phyloP scores from a whole-genome alignment of 2,329 filamentous ascomycete genomes.

The Phialophora chinensis region DNA sequence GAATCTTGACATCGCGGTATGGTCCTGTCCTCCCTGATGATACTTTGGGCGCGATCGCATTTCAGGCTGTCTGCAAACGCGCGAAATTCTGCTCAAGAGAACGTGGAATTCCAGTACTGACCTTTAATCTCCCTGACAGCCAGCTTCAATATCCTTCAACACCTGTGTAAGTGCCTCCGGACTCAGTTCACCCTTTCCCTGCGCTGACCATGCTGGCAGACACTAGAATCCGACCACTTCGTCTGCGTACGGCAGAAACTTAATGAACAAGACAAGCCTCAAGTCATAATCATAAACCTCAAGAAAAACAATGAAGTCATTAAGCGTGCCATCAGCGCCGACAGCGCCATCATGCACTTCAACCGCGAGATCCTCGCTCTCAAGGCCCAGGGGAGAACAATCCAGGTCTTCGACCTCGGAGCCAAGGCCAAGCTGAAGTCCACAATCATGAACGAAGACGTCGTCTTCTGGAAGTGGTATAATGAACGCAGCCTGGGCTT shows the following conservation, averaged over 20 bases:
- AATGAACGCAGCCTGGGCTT: constrained; percentile 86
- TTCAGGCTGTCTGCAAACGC: constrained; percentile 14
- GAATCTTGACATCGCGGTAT: constrained; percentile 60
- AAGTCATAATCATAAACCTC: constrained; percentile 96
- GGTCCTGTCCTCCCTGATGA: constrained; percentile 42
- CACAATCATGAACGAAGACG: constrained; percentile 93
- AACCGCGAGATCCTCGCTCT: constrained; percentile 93
- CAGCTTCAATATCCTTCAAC: constrained; percentile 80
- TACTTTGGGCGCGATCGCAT: constrained; percentile 35
- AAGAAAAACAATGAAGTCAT: constrained; percentile 97
- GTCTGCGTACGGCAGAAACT: constrained; percentile 97
- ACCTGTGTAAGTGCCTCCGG: constrained; percentile 70
- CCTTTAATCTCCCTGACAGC: constrained; percentile 54
- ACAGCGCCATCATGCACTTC: constrained; percentile 99
- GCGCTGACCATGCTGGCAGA: constrained; percentile 61
- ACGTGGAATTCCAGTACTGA: constrained; percentile 23
- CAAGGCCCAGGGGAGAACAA: constrained; percentile 89
- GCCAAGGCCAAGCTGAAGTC: constrained; percentile 97
- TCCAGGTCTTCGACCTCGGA: constrained; percentile 96
- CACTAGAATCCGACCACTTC: constrained; percentile 95
- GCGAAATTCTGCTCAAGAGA: not conserved
- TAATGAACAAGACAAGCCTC: constrained; percentile 79
- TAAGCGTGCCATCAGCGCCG: constrained; percentile 93
- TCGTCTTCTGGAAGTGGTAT: constrained; percentile 99
- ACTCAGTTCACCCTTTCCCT: constrained; percentile 23